phyloP scores from a whole-genome alignment of 1,284 basidiomycete species.

The Ustilago hordei region DNA sequence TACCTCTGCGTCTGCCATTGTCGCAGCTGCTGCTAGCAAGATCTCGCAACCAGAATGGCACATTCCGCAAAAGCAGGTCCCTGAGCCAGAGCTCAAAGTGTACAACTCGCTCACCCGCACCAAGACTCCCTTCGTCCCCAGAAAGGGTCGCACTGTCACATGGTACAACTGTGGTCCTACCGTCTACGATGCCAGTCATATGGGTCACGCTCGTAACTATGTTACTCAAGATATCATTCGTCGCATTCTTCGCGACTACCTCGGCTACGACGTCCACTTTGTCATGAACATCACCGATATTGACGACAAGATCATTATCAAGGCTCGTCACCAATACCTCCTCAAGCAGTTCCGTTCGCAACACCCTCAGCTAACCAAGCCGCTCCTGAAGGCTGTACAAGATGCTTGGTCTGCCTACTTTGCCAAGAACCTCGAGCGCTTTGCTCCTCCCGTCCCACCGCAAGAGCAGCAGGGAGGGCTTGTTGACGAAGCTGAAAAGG shows the following conservation, averaged over 20 bases:
- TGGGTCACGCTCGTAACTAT: conserved; percentile 99
- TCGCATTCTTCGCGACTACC: conserved; percentile 93
- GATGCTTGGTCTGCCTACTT: conserved; percentile 64
- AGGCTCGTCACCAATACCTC: conserved; percentile 71
- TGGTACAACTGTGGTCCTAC: conserved; percentile 99
- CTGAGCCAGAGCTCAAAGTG: conserved; percentile 76
- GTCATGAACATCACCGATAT: conserved; percentile 99
- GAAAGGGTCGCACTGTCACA: conserved; percentile 85
- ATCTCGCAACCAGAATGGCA: conserved; percentile 48
- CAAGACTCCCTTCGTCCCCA: conserved; percentile 82
- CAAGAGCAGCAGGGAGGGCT: conserved; percentile 52
- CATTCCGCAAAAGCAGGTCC: conserved; percentile 36
- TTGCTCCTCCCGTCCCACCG: conserved; percentile 64
- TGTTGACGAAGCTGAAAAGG: conserved; percentile 41
- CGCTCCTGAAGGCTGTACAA: conserved; percentile 56
- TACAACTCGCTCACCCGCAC: conserved; percentile 94
- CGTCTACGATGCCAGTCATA: conserved; percentile 97
- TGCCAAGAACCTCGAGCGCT: conserved; percentile 54
- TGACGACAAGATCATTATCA: conserved; percentile 88
- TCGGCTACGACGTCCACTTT: conserved; percentile 96
- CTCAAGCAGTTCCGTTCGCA: conserved; percentile 71
- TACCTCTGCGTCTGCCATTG: conserved; percentile 12
- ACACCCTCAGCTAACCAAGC: conserved; percentile 50
- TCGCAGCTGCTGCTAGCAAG: conserved; percentile 23
- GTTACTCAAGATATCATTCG: conserved; percentile 96